phyloP scores from a whole-genome alignment of 1,139 yeast genomes.

The Kluyveromyces marxianus region DNA sequence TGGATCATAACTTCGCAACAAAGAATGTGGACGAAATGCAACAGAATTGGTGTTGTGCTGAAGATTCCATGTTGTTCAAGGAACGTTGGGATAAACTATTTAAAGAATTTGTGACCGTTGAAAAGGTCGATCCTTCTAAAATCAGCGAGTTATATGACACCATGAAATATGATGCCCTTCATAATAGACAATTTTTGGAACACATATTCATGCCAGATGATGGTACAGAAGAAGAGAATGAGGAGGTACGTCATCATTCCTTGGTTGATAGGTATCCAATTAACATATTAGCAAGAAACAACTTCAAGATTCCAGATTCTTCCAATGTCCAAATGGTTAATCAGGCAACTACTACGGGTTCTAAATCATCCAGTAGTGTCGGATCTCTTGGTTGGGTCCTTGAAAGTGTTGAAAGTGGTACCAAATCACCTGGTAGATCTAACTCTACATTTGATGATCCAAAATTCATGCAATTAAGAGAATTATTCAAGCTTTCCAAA shows the following conservation, averaged over 20 bases:
- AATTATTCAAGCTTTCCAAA: conserved; percentile 81
- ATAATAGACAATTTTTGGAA: conserved; percentile 82
- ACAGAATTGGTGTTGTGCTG: conserved; percentile 91
- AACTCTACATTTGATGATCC: conserved; percentile 74
- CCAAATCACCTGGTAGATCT: conserved; percentile 28
- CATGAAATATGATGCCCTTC: conserved; percentile 96
- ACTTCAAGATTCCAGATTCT: conserved; percentile 42
- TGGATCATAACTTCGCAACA: conserved; percentile 72
- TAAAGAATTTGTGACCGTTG: conserved; percentile 85
- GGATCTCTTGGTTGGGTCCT: conserved; percentile 74
- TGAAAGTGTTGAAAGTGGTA: conserved; percentile 39
- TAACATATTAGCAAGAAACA: conserved; percentile 67
- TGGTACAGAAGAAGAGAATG: conserved; percentile 42
- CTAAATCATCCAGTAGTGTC: conserved; percentile 37
- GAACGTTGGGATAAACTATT: conserved; percentile 98
- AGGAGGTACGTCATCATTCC: conserved; percentile 51
- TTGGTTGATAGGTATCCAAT: conserved; percentile 76
- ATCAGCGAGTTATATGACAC: conserved; percentile 95
- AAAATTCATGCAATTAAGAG: conserved; percentile 73
- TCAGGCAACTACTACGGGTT: conserved; percentile 2
- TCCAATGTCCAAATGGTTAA: conserved; percentile 16
- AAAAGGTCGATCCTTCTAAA: conserved; percentile 95
- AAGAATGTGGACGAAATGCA: conserved; percentile 66
- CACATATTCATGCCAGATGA: conserved; percentile 68
- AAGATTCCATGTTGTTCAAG: conserved; percentile 79